These are phyloP conservation scores for Chimonanthus salicifolius DNA, from an alignment of 164 flowering plant genomes.

Conservation along the genomic window DNA sequence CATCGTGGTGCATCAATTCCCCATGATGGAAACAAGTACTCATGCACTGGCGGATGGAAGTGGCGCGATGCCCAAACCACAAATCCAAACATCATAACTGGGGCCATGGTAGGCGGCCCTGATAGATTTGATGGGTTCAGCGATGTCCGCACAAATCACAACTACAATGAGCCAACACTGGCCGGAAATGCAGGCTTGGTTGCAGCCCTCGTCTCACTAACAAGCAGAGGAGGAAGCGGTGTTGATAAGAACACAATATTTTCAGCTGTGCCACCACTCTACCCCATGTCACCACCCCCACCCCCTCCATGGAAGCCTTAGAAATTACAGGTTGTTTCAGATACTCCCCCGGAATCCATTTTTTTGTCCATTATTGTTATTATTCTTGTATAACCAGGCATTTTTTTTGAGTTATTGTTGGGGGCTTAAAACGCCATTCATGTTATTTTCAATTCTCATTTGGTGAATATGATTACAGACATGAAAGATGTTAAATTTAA, in stretches of 20 bases:
- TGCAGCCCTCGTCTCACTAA: conserved; percentile 71
- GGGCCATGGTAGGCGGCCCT: conserved; percentile 98
- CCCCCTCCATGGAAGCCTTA: conserved; percentile 71
- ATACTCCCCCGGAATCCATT: neutral
- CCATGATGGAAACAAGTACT: conserved; percentile 29
- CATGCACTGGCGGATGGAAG: conserved; percentile 61
- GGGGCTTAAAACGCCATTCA: neutral
- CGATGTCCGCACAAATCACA: conserved; percentile 47
- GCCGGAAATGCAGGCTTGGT: conserved; percentile 89
- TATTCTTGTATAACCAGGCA: no score
- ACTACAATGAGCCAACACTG: conserved; percentile 69
- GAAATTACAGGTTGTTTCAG: neutral
- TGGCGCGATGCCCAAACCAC: conserved; percentile 45
- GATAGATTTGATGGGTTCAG: conserved; percentile 49
- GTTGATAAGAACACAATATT: conserved; percentile 53
- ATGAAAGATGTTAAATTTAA: neutral
- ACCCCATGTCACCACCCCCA: conserved; percentile 48
- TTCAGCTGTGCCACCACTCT: conserved; percentile 55
- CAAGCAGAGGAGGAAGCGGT: conserved; percentile 30
- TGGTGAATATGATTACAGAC: neutral
- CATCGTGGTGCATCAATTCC: conserved; percentile 88
- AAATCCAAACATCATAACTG: conserved; percentile 60
- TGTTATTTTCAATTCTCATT: neutral
- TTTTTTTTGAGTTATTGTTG: neutral
- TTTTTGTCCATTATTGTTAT: neutral